Conservation (phyloP, 2,329 filamentous ascomycete species). For the Aspergillus amoenus region DNA sequence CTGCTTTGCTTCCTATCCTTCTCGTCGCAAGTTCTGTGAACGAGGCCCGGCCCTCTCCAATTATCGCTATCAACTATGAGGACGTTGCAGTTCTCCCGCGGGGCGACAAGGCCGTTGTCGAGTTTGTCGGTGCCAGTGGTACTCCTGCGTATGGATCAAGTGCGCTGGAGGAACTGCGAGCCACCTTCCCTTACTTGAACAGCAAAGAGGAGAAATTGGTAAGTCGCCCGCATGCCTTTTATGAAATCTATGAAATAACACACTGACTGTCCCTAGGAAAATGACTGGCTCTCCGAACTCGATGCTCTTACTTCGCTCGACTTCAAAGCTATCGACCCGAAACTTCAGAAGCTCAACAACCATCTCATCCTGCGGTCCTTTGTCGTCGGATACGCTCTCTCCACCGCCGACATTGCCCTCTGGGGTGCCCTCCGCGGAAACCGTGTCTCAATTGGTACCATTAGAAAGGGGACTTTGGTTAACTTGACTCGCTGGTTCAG, state of each 20-base stretch:
- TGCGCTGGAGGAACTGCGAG: slow-evolving; percentile 34
- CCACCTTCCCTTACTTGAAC: slow-evolving; percentile 36
- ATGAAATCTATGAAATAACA: neutral
- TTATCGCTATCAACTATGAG: slow-evolving; percentile 40
- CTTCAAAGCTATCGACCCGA: slow-evolving; percentile 78
- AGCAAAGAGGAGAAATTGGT: slow-evolving; percentile 39
- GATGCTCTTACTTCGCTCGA: slow-evolving; percentile 59
- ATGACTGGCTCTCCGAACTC: slow-evolving; percentile 58
- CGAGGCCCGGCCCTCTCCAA: slow-evolving; percentile 33
- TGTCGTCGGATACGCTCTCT: slow-evolving; percentile 75
- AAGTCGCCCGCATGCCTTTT: slow-evolving; percentile 9
- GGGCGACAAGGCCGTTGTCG: slow-evolving; percentile 35
- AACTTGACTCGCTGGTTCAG: slow-evolving; percentile 86
- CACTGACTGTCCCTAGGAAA: slow-evolving; percentile 31
- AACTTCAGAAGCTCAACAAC: slow-evolving; percentile 76
- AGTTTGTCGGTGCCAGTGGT: slow-evolving; percentile 30
- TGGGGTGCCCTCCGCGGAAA: slow-evolving; percentile 84
- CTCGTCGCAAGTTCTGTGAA: slow-evolving; percentile 44
- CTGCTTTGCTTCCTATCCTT: slow-evolving; percentile 40
- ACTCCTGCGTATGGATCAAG: slow-evolving; percentile 32
- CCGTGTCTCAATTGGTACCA: slow-evolving; percentile 75
- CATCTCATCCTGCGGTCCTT: slow-evolving; percentile 85
- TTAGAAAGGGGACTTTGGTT: slow-evolving; percentile 73
- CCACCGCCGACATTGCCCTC: slow-evolving; percentile 74
- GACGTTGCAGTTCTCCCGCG: slow-evolving; percentile 35